These are phyloP conservation scores for Nannochloropsis salina DNA, from an alignment of 108 stramenopile species.

Conservation along the genomic window DNA sequence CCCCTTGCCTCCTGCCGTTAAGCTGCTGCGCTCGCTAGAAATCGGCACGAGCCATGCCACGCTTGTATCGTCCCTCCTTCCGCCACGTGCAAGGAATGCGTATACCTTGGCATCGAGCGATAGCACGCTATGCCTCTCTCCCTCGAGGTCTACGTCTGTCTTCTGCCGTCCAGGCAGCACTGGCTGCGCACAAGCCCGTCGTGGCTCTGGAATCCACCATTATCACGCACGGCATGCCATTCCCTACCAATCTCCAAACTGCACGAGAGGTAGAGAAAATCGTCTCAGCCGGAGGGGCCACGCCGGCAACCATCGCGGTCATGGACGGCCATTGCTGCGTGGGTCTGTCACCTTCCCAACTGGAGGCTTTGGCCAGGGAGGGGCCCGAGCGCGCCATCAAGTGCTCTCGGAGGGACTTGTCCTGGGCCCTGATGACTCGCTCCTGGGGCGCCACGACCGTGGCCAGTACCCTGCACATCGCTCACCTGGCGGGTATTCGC, in stretches of 20 bases:
- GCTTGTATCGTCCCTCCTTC: too few species aligned
- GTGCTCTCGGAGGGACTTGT: constrained; percentile 81
- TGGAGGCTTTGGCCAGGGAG: constrained; percentile 69
- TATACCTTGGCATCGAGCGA: too few species aligned
- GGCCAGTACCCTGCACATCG: constrained; percentile 81
- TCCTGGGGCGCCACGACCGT: constrained; percentile 80
- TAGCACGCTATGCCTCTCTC: too few species aligned
- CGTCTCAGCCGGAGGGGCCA: constrained; percentile 58
- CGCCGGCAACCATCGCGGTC: constrained; percentile 86
- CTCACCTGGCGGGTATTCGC: constrained; percentile 72
- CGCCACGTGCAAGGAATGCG: too few species aligned
- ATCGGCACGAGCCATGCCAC: too few species aligned
- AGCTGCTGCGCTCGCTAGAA: too few species aligned
- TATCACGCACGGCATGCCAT: constrained; percentile 97
- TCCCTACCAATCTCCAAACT: constrained; percentile 82
- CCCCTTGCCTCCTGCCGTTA: too few species aligned
- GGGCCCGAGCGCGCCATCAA: constrained; percentile 66
- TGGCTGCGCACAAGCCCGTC: constrained; percentile 40
- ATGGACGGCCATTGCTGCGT: constrained; percentile 68
- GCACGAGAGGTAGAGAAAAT: constrained; percentile 51
- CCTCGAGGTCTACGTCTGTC: neutral
- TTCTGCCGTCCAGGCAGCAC: constrained; percentile 37
- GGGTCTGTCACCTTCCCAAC: constrained; percentile 70
- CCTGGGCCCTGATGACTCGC: neutral
- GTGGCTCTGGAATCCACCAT: constrained; percentile 96